phyloP scores from a whole-genome alignment of 768 basidiomycete genomes.

The Suillus luteus region DNA sequence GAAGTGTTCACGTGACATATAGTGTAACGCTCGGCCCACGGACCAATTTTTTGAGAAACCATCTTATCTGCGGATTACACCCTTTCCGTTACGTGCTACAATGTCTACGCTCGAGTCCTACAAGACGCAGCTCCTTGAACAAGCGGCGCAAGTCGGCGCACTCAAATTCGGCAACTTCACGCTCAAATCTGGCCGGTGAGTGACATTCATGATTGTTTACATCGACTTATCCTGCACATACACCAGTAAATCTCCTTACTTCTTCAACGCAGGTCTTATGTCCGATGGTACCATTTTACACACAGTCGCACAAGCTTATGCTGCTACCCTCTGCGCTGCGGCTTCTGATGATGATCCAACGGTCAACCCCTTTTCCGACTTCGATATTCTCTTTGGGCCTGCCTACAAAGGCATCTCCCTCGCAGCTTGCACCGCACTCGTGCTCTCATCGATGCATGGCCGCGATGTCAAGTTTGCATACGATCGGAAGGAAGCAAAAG shows the following conservation, averaged over 20 bases:
- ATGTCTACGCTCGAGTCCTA: constrained; percentile 41
- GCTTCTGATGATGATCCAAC: constrained; percentile 33
- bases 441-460: constrained; percentile 65
- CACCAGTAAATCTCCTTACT: constrained; percentile 86
- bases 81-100: neutral
- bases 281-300: constrained; percentile 81
- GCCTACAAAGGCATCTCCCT: constrained; percentile 98
- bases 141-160: constrained; percentile 68
- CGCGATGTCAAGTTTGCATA: constrained; percentile 82
- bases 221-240: neutral
- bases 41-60: neutral
- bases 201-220: constrained; percentile 15
- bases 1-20: neutral
- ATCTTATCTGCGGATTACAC: neutral
- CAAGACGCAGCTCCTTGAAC: constrained; percentile 67
- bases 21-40: neutral
- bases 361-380: constrained; percentile 35
- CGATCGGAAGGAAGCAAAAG: constrained; percentile 94
- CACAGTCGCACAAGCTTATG: constrained; percentile 79
- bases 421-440: constrained; percentile 80
- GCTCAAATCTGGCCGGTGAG: constrained; percentile 92
- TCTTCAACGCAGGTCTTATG: constrained; percentile 93
- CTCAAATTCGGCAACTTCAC: constrained; percentile 91
- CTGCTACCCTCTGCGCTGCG: constrained; percentile 69
- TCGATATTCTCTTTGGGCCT: constrained; percentile 93